A percentile compares a stretch with the other conserved stretches of the same genome.
These are phyloP conservation scores for Aquilaria sinensis DNA, from an alignment of 345 rosid species.

Conservation along the genomic window DNA sequence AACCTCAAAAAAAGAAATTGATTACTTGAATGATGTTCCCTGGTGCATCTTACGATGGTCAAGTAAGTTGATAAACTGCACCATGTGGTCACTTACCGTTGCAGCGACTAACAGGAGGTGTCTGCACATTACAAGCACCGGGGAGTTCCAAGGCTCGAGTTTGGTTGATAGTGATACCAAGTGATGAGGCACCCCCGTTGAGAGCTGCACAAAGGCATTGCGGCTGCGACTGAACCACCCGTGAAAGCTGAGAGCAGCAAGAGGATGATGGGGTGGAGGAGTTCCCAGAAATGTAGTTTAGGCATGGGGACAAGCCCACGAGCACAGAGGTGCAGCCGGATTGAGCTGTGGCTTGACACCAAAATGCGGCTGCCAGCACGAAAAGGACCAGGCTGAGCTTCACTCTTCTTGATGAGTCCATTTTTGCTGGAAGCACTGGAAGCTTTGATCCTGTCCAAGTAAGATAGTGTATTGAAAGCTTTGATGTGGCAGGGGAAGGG, in stretches of 20 bases:
- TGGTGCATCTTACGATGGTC: background rate
- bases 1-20: constrained; percentile 5
- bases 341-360: constrained; percentile 25
- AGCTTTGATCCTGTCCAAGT: background rate
- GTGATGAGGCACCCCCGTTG: constrained; percentile 18
- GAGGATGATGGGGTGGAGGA: constrained; percentile 44
- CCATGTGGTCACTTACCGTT: background rate
- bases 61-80: too few relatives aligned
- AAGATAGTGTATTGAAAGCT: background rate
- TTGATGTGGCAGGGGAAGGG: background rate
- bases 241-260: constrained; percentile 47
- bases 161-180: constrained; percentile 18
- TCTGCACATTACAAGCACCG: constrained; percentile 25
- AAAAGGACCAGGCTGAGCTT: constrained; percentile 18
- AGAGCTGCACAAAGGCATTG: constrained; percentile 39
- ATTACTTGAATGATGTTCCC: background rate
- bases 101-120: constrained; percentile 20
- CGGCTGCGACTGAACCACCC: constrained; percentile 39
- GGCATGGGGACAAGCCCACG: constrained; percentile 26
- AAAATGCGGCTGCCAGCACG: constrained; percentile 20
- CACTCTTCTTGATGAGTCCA: constrained; percentile 27
- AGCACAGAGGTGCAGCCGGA: constrained; percentile 29
- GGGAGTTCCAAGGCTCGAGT: constrained; percentile 21
- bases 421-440: constrained; percentile 3
- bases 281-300: constrained; percentile 29